Percentiles rank a stretch among this genome's conserved stretches.
Conservation (phyloP, 768 basidiomycete species). For the Dentipellis fragilis region DNA sequence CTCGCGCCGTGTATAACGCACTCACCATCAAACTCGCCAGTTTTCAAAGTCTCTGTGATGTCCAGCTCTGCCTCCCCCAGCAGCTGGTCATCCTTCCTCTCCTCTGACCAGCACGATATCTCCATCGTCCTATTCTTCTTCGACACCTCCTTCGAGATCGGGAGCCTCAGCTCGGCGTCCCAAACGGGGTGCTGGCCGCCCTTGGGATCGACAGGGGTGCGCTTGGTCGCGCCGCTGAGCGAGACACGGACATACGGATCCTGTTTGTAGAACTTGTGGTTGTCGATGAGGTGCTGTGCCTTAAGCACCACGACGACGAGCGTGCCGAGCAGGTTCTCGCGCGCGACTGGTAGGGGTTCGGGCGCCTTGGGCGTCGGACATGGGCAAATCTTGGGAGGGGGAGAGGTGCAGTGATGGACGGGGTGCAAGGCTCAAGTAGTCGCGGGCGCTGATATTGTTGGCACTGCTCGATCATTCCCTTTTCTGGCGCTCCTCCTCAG, state of each 20-base stretch:
- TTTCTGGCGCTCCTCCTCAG: too few species aligned
- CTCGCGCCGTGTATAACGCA: conserved; percentile 2
- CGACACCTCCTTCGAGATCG: conserved; percentile 45
- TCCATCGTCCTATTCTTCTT: conserved; percentile 55
- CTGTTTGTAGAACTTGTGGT: conserved; percentile 83
- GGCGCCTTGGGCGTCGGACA: too few species aligned
- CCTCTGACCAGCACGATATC: conserved; percentile 74
- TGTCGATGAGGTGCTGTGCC: conserved; percentile 73
- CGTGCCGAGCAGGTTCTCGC: conserved; percentile 45
- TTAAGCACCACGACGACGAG: conserved; percentile 80
- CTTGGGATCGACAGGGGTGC: conserved; percentile 65
- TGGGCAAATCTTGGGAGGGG: too few species aligned
- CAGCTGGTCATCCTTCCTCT: conserved; percentile 60
- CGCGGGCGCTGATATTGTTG: too few species aligned
- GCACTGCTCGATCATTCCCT: too few species aligned
- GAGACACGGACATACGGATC: conserved; percentile 71
- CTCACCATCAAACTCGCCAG: conserved; percentile 89
- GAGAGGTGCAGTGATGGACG: too few species aligned
- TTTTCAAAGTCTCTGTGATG: conserved; percentile 68
- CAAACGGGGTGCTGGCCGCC: conserved; percentile 92
- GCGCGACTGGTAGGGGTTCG: too few species aligned
- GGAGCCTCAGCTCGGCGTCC: conserved; percentile 82
- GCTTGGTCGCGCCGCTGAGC: conserved; percentile 51
- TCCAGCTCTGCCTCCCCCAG: conserved; percentile 71
- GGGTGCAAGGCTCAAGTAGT: too few species aligned